Conservation (phyloP, 1,139 yeast species). For the Petasospora rhodanensis region DNA sequence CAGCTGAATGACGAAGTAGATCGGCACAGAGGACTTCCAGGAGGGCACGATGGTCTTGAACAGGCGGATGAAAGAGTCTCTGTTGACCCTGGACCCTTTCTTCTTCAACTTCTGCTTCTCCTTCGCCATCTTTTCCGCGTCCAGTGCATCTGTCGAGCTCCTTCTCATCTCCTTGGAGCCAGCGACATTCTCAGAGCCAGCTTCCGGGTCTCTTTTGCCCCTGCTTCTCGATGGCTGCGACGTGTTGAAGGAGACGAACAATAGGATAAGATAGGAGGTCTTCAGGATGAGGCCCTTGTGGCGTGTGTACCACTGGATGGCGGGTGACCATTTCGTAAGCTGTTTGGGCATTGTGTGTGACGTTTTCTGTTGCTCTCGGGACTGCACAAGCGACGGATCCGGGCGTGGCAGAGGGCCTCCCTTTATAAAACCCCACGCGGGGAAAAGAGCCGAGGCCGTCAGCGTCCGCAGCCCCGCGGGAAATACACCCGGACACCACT, state of each 20-base stretch:
- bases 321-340: constrained; percentile 7
- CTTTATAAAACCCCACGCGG: too few species aligned
- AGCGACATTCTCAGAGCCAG: too few species aligned
- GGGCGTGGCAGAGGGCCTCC: too few species aligned
- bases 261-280: constrained; percentile 22
- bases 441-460: too few species aligned
- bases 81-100: constrained; percentile 31
- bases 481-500: too few species aligned
- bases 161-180: neutral
- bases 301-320: constrained; percentile 30
- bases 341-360: too few species aligned
- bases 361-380: too few species aligned
- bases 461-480: too few species aligned
- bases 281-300: constrained; percentile 41
- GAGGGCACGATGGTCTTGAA: constrained; percentile 19
- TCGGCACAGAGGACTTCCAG: constrained; percentile 39
- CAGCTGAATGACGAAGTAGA: constrained; percentile 53
- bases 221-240: constrained; percentile 9
- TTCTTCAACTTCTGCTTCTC: constrained; percentile 4
- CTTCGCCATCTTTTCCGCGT: constrained; percentile 6
- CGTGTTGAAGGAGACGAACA: constrained; percentile 22
- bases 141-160: too few species aligned
- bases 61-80: constrained; percentile 29
- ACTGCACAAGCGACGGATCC: too few species aligned
- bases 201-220: too few species aligned